Evolutionary conservation across 805 yeast genomes (phyloP).

Genomic region (Nakazawaea ambrosiae): DNA sequence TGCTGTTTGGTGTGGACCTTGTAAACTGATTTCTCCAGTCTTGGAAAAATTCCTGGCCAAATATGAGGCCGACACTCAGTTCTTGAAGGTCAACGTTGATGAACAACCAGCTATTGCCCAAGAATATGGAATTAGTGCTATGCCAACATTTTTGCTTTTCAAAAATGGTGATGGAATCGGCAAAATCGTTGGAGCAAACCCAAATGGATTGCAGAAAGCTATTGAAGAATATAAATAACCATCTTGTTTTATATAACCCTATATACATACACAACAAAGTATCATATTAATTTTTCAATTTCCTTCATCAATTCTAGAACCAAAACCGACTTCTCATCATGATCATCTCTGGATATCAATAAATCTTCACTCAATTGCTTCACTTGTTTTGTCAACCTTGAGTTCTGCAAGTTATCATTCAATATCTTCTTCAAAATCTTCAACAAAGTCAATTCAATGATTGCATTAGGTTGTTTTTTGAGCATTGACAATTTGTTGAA

Average conservation of each 20-base stretch:
- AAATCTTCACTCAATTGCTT: background rate
- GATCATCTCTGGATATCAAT: too few species aligned
- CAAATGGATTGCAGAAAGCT: conserved; percentile 26
- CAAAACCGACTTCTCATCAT: conserved; percentile 6
- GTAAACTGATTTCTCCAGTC: conserved; percentile 62
- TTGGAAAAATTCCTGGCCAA: conserved; percentile 36
- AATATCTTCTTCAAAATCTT: conserved; percentile 6
- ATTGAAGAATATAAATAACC: conserved; percentile 16
- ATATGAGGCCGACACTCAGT: conserved; percentile 40
- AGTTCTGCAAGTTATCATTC: background rate
- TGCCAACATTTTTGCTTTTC: conserved; percentile 68
- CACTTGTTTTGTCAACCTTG: background rate
- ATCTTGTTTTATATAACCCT: background rate
- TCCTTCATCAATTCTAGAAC: conserved; percentile 8
- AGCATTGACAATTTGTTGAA: background rate
- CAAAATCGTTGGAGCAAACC: conserved; percentile 61
- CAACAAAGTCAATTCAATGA: conserved; percentile 6
- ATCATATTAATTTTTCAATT: conserved; percentile 1
- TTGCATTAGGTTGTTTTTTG: conserved; percentile 1
- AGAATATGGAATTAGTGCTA: conserved; percentile 58
- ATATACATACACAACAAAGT: too few species aligned
- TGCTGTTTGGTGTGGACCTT: conserved; percentile 79
- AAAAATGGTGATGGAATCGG: conserved; percentile 53
- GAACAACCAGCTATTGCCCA: conserved; percentile 50
- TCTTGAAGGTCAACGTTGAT: conserved; percentile 70